Conservation (phyloP, 2,329 filamentous ascomycete species). For the Ceratocystis colombiana region DNA sequence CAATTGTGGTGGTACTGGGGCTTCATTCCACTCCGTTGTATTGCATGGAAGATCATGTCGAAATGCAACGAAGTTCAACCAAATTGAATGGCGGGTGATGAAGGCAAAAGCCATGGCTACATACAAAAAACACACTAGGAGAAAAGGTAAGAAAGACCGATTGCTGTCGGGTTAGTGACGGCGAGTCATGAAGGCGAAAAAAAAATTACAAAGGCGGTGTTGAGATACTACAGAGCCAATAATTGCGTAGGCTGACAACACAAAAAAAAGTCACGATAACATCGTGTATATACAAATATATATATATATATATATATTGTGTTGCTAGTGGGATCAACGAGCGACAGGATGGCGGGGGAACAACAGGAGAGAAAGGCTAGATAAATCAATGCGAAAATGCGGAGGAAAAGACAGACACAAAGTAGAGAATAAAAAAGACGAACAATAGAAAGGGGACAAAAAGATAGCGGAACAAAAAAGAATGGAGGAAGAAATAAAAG, state of each 20-base stretch:
- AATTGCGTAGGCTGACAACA: background rate
- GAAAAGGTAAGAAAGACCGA: background rate
- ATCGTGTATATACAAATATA: background rate
- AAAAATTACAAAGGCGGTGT: background rate
- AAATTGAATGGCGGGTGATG: too few relatives aligned
- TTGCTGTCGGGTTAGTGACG: background rate
- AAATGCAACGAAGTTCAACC: background rate
- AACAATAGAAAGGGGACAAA: background rate
- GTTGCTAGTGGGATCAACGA: background rate
- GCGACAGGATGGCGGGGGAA: background rate
- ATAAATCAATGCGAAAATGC: slow-evolving; percentile 4
- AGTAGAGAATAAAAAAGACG: background rate
- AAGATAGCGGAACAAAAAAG: background rate
- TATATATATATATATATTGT: background rate
- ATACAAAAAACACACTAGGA: background rate
- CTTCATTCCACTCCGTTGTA: background rate
- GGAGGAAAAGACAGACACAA: background rate
- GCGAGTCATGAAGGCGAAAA: background rate
- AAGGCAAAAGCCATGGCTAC: too few relatives aligned
- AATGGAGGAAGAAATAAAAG: background rate
- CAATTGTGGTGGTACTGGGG: background rate
- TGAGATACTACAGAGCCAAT: too few relatives aligned
- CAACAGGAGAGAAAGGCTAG: slow-evolving; percentile 10
- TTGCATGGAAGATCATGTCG: background rate
- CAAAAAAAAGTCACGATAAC: background rate